phyloP scores from a whole-genome alignment of 1,139 yeast genomes.

The Sugiyamaella neomexicana region DNA sequence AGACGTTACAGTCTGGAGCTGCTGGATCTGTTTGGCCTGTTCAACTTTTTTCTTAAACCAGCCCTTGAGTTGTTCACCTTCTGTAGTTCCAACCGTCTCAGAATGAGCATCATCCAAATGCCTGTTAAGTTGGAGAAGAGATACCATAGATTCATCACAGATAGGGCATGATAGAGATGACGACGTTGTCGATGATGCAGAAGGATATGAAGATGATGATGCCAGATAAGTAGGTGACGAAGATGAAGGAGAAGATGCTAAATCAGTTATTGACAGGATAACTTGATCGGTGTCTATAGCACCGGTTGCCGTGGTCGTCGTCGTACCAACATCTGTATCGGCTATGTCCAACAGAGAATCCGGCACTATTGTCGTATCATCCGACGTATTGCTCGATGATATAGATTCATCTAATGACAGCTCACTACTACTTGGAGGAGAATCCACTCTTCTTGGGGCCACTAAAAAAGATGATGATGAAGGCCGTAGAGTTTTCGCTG shows the following conservation, averaged over 20 bases:
- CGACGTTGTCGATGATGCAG: not conserved
- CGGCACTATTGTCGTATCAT: slow-evolving; percentile 18
- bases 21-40: slow-evolving; percentile 29
- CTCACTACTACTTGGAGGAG: slow-evolving; percentile 27
- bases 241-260: not conserved
- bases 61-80: slow-evolving; percentile 43
- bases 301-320: not conserved
- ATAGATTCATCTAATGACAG: slow-evolving; percentile 28
- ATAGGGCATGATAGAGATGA: slow-evolving; percentile 58
- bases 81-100: slow-evolving; percentile 33
- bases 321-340: not conserved
- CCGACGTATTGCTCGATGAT: slow-evolving; percentile 24
- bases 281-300: not conserved
- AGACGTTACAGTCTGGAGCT: slow-evolving; percentile 32
- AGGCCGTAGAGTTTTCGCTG: not conserved
- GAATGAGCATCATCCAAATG: slow-evolving; percentile 73
- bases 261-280: not conserved
- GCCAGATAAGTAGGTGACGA: not conserved
- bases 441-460: slow-evolving; percentile 20
- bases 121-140: slow-evolving; percentile 58
- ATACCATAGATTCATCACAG: slow-evolving; percentile 61
- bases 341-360: not conserved
- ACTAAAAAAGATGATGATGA: slow-evolving; percentile 4
- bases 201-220: not conserved
- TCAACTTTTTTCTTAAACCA: slow-evolving; percentile 43